Evolutionary conservation across 2,329 filamentous ascomycete genomes (phyloP), one percentile per base, ranked within the genome.

Genomic region (Beauveria medogensis): DNA sequence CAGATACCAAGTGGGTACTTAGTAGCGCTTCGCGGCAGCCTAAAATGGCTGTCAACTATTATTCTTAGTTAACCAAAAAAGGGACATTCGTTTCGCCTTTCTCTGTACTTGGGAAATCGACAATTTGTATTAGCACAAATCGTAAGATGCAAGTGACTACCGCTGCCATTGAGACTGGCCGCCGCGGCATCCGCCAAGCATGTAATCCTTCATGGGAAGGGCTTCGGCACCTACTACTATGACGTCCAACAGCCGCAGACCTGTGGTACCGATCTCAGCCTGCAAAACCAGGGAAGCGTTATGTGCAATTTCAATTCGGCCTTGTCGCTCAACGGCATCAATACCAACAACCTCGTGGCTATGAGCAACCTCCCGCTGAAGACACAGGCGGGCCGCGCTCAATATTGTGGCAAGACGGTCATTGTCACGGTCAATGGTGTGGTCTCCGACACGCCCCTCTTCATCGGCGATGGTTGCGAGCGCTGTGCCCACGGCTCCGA

Each of bases 371-470:
- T 62, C 8, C 55, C 50, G 7, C 59, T 65, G 14, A 61, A 61
- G 59, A 56, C 59, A 10, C 34, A 55, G 8, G 61, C 41, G 14
- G 40, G 62, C 12, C 41, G 60, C n/a, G 63, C 63, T 40, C 44
- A 62, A 40, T 65, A 65, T 50, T 65, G 64, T 37, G 64, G 64
- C 53, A 65, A 64, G 50, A 24, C 55, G 14, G 64, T 65, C 43
- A 55, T 63, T 24, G 61, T 64, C 40, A 64, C 63, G n/a, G 63
- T 55, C 53, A 64, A 65, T 34, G 64, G 64, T 41, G 55, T 60
- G 3, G 30, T 34, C 28, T 63, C 52, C 10, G 30, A 50, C 37
- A 41, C 57, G 12, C 59, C 56, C 18, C 59, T 65, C 40, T 65
- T 65, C 26, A 65, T 65, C 46, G 62, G 63, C 26, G 63, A 65